A percentile compares a stretch with the other conserved stretches of the same genome.
phyloP scores from a whole-genome alignment of 2,329 filamentous ascomycete species.

The Blumeriella jaapii region DNA sequence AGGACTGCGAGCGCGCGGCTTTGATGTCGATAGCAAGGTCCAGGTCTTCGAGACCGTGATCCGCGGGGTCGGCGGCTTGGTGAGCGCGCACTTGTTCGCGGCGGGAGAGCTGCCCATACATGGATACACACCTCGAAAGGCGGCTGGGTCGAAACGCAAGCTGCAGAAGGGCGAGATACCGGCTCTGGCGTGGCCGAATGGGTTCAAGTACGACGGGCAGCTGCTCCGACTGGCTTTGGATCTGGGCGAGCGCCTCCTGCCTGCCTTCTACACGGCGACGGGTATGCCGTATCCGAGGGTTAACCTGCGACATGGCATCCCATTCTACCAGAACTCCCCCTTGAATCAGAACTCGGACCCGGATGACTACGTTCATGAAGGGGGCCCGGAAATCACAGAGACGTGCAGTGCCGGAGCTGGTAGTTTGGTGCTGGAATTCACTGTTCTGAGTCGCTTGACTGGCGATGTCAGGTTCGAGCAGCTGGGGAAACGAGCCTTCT shows the following conservation, averaged over 20 bases:
- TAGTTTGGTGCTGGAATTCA: constrained; percentile 87
- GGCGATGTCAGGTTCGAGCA: constrained; percentile 82
- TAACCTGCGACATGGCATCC: constrained; percentile 81
- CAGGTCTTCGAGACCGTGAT: constrained; percentile 99
- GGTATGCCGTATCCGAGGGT: constrained; percentile 92
- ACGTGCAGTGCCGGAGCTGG: constrained; percentile 96
- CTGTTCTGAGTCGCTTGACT: constrained; percentile 77
- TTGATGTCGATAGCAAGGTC: constrained; percentile 94
- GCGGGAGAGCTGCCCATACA: constrained; percentile 79
- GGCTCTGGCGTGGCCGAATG: constrained; percentile 61
- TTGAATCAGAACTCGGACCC: constrained; percentile 47
- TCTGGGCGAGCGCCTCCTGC: constrained; percentile 70
- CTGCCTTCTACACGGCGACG: constrained; percentile 83
- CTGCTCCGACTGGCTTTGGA: constrained; percentile 81
- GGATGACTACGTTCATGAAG: constrained; percentile 28
- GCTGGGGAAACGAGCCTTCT: constrained; percentile 84
- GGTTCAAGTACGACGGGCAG: constrained; percentile 79
- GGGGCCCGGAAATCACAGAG: constrained; percentile 65
- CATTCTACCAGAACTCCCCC: constrained; percentile 82
- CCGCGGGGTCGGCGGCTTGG: constrained; percentile 74
- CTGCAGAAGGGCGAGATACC: constrained; percentile 35
- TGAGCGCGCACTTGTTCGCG: constrained; percentile 91
- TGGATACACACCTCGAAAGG: constrained; percentile 50
- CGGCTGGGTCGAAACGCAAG: constrained; percentile 18
- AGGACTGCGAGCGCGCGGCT: constrained; percentile 66